Percentiles rank a stretch among this genome's conserved stretches.
These are phyloP conservation scores for Dioszegia aurantiaca DNA, from an alignment of 768 basidiomycete species.

Conservation along the genomic window DNA sequence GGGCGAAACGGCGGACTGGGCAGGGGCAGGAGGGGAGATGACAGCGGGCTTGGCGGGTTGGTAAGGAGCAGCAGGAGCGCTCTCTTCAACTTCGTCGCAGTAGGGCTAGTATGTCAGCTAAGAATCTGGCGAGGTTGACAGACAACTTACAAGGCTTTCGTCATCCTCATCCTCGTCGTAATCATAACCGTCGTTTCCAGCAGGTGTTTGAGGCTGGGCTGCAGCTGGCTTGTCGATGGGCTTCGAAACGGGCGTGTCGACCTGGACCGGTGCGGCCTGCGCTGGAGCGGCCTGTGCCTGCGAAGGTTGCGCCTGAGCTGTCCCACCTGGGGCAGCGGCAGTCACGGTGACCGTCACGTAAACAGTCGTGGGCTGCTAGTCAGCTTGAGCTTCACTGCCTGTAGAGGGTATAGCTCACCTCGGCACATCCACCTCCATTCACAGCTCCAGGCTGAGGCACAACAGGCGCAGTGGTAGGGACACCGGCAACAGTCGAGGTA, in stretches of 20 bases:
- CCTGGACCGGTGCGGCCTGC: background rate
- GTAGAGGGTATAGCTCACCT: conserved; percentile 23
- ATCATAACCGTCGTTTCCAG: conserved; percentile 14
- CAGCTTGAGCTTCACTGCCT: background rate
- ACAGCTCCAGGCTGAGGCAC: background rate
- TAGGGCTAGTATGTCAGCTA: conserved; percentile 16
- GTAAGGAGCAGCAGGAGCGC: background rate
- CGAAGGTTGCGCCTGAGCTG: background rate
- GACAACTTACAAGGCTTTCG: conserved; percentile 15
- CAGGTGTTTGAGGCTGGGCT: conserved; percentile 7
- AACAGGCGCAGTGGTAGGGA: conserved; percentile 5
- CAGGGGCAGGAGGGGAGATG: background rate
- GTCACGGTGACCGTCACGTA: conserved; percentile 32
- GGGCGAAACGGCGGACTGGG: background rate
- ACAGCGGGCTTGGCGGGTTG: background rate
- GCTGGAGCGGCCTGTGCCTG: conserved; percentile 1
- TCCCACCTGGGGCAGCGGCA: conserved; percentile 7
- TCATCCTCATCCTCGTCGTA: conserved; percentile 22
- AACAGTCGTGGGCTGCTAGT: conserved; percentile 29
- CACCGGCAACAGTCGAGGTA: background rate
- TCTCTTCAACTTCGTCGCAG: conserved; percentile 16
- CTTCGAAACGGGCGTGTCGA: background rate
- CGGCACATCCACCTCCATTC: conserved; percentile 22
- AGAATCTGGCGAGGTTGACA: no score
- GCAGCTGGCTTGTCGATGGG: background rate